Evolutionary conservation across 2,329 filamentous ascomycete species (phyloP).

Genomic region (Didymella lethalis): DNA sequence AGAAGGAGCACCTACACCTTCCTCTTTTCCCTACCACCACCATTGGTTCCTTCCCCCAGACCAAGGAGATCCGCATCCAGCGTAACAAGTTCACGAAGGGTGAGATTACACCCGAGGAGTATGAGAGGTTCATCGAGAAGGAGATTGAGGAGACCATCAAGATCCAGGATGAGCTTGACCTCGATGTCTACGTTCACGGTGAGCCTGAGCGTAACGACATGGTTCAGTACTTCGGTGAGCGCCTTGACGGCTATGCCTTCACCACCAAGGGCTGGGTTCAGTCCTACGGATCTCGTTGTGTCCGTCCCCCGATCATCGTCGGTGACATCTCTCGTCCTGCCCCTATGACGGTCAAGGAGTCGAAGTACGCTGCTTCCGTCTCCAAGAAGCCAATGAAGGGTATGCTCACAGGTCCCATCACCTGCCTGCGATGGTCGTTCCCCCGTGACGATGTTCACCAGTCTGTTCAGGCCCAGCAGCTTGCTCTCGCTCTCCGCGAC

Average conservation of each 20-base stretch:
- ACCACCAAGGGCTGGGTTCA: constrained; percentile 99
- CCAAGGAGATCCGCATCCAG: constrained; percentile 95
- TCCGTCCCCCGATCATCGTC: constrained; percentile 97
- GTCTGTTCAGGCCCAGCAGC: constrained; percentile 97
- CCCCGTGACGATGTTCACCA: constrained; percentile 99
- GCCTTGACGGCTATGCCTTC: constrained; percentile 95
- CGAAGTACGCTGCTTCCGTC: constrained; percentile 95
- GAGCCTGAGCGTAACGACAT: constrained; percentile 99
- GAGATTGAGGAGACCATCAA: constrained; percentile 95
- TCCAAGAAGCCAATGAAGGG: constrained; percentile 99
- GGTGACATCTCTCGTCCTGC: constrained; percentile 97
- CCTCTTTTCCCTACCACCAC: constrained; percentile 99
- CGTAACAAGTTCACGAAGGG: constrained; percentile 99
- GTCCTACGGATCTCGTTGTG: constrained; percentile 97
- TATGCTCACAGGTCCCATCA: constrained; percentile 99
- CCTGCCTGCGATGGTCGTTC: constrained; percentile 99
- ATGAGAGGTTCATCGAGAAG: constrained; percentile 99
- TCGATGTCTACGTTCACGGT: constrained; percentile 97
- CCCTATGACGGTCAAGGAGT: constrained; percentile 99
- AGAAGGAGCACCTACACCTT: constrained; percentile 91
- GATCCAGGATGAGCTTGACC: constrained; percentile 96
- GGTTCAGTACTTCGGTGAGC: constrained; percentile 99
- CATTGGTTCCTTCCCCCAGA: constrained; percentile 99
- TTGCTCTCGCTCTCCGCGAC: constrained; percentile 96
- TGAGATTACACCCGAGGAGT: constrained; percentile 89